Conservation (phyloP, 352 stramenopile species). For the Phytopythium oedochilum region DNA sequence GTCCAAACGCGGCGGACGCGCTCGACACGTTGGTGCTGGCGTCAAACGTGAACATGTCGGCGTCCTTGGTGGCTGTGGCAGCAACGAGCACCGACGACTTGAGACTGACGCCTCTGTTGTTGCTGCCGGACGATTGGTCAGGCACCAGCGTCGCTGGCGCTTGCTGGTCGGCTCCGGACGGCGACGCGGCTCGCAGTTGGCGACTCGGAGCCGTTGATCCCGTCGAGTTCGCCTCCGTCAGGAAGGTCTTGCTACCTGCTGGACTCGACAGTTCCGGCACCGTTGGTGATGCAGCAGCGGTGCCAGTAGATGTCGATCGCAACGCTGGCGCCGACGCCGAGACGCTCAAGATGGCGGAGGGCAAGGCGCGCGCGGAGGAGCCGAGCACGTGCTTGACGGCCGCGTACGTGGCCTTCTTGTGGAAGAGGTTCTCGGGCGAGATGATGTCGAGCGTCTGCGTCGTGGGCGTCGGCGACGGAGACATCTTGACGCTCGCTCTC, state of each 20-base stretch:
- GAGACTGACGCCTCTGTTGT: neutral
- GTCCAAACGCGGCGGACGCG: conserved; percentile 43
- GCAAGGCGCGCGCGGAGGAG: conserved; percentile 47
- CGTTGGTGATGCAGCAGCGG: neutral
- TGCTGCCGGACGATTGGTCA: neutral
- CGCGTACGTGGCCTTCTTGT: conserved; percentile 59
- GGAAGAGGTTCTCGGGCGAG: conserved; percentile 56
- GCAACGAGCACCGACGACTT: neutral
- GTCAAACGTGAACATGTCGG: neutral
- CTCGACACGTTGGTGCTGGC: conserved; percentile 15
- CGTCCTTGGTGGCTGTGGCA: conserved; percentile 15
- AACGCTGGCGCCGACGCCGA: conserved; percentile 23
- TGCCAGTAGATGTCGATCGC: neutral
- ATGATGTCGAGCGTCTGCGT: conserved; percentile 53
- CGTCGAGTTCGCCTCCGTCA: neutral
- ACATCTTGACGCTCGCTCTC: conserved; percentile 36
- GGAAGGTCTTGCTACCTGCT: neutral
- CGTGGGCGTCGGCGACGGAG: conserved; percentile 11
- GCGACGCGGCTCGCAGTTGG: neutral
- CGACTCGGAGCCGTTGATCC: conserved; percentile 3
- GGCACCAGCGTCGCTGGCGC: neutral
- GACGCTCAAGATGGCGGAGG: conserved; percentile 23
- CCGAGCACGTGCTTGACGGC: conserved; percentile 53
- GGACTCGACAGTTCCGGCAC: neutral
- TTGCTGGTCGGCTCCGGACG: neutral